Percentiles rank a stretch among this genome's conserved stretches.
Conservation (phyloP, 2,329 filamentous ascomycete genomes). For the Daldinia sp. region DNA sequence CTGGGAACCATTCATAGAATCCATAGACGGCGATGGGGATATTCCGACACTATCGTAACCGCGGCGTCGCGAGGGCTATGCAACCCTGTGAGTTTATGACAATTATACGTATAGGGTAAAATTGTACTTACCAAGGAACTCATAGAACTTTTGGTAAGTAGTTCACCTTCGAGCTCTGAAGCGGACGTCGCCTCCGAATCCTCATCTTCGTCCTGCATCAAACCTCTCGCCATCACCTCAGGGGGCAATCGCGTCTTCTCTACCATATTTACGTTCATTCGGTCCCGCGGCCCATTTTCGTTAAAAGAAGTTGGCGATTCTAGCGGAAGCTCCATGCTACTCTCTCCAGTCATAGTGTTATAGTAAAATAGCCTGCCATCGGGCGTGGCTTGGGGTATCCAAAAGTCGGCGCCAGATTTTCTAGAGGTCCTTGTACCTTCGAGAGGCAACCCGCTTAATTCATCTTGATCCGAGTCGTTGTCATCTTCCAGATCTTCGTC, state of each 20-base stretch:
- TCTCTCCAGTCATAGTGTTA: slow-evolving; percentile 96
- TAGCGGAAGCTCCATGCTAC: slow-evolving; percentile 91
- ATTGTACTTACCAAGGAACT: slow-evolving; percentile 68
- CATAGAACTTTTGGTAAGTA: slow-evolving; percentile 72
- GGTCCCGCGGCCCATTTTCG: slow-evolving; percentile 87
- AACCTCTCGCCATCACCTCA: slow-evolving; percentile 88
- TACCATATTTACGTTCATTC: slow-evolving; percentile 86
- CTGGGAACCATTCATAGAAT: slow-evolving; percentile 81
- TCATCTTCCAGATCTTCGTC: slow-evolving; percentile 74
- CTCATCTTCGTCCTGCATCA: slow-evolving; percentile 85
- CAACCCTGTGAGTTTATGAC: slow-evolving; percentile 35
- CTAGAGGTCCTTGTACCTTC: slow-evolving; percentile 64
- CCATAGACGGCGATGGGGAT: slow-evolving; percentile 89
- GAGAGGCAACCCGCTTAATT: slow-evolving; percentile 68
- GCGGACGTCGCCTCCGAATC: slow-evolving; percentile 86
- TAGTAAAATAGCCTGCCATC: slow-evolving; percentile 96
- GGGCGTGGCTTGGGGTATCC: slow-evolving; percentile 96
- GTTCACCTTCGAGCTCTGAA: slow-evolving; percentile 83
- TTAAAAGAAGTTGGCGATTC: slow-evolving; percentile 84
- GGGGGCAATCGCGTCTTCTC: slow-evolving; percentile 89
- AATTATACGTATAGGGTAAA: slow-evolving; percentile 5
- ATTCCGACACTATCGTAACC: slow-evolving; percentile 71
- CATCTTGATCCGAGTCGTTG: slow-evolving; percentile 69
- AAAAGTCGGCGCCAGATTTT: slow-evolving; percentile 90
- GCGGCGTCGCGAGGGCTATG: slow-evolving; percentile 65